Conservation (phyloP, 2,329 filamentous ascomycete species). For the Samsoniella hepiali region DNA sequence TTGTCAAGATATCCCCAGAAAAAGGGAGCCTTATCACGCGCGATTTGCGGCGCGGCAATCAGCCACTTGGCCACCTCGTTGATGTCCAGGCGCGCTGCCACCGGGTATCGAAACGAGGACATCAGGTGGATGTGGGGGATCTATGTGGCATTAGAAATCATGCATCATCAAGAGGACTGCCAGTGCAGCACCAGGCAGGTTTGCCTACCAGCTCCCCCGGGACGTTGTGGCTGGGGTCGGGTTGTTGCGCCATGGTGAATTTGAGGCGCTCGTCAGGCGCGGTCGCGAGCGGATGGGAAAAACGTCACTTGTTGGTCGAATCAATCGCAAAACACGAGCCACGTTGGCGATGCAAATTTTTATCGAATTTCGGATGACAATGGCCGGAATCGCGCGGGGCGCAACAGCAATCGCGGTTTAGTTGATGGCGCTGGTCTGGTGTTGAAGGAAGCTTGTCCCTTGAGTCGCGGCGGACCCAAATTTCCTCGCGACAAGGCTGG, state of each 20-base stretch:
- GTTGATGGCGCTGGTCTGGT: slow-evolving; percentile 20
- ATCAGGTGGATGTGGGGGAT: slow-evolving; percentile 87
- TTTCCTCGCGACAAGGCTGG: slow-evolving; percentile 38
- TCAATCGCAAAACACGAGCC: slow-evolving; percentile 6
- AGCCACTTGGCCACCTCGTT: slow-evolving; percentile 81
- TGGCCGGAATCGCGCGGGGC: slow-evolving; percentile 10
- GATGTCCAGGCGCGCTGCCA: slow-evolving; percentile 66
- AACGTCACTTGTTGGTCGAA: neutral
- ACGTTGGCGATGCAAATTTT: neutral
- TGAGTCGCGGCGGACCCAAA: slow-evolving; percentile 29
- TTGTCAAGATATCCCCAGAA: slow-evolving; percentile 89
- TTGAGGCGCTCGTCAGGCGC: slow-evolving; percentile 6
- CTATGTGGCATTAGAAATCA: slow-evolving; percentile 41
- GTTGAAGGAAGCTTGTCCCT: slow-evolving; percentile 21
- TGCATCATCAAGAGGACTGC: neutral
- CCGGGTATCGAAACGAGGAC: slow-evolving; percentile 77
- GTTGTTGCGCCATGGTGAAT: slow-evolving; percentile 35
- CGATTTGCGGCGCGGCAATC: slow-evolving; percentile 77
- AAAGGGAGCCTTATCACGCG: slow-evolving; percentile 80
- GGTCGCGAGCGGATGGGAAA: neutral
- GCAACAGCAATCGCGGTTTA: slow-evolving; percentile 3
- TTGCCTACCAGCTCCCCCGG: slow-evolving; percentile 41
- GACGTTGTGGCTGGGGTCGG: slow-evolving; percentile 41
- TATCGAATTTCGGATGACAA: neutral
- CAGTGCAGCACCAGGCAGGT: neutral